Conservation (phyloP, 192 early-diverging fungal genomes). For the Coemansia erecta region DNA sequence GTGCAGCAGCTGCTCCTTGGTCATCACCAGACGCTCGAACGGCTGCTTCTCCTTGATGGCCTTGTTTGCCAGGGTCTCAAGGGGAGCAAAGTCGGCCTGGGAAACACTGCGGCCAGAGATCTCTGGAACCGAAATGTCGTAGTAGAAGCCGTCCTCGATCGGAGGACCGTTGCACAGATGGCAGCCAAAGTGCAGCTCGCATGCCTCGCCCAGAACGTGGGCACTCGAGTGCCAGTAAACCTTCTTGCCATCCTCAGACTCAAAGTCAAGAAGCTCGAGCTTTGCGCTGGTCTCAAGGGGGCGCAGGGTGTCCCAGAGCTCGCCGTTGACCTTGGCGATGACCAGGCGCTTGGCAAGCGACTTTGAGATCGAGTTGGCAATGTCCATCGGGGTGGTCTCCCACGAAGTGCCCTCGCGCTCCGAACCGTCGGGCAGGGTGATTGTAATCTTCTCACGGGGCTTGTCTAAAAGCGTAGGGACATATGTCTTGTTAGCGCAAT, state of each 20-base stretch:
- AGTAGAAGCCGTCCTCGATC: slow-evolving; percentile 93
- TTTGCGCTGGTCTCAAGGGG: slow-evolving; percentile 78
- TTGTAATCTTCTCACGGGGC: slow-evolving; percentile 70
- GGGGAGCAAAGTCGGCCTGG: slow-evolving; percentile 77
- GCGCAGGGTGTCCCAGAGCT: slow-evolving; percentile 84
- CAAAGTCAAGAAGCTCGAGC: slow-evolving; percentile 93
- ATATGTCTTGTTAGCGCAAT: no score
- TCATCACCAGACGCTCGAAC: slow-evolving; percentile 85
- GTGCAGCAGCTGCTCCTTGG: slow-evolving; percentile 86
- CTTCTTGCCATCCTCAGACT: slow-evolving; percentile 84
- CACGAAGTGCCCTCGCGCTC: slow-evolving; percentile 78
- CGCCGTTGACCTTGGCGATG: slow-evolving; percentile 92
- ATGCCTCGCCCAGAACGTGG: slow-evolving; percentile 95
- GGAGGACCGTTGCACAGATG: slow-evolving; percentile 97
- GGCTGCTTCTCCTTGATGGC: slow-evolving; percentile 94
- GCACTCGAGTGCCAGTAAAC: slow-evolving; percentile 99
- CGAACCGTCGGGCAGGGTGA: slow-evolving; percentile 88
- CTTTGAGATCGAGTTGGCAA: slow-evolving; percentile 86
- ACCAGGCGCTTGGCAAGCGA: slow-evolving; percentile 86
- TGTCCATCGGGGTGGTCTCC: slow-evolving; percentile 93
- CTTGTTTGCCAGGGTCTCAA: slow-evolving; percentile 85
- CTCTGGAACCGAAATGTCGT: slow-evolving; percentile 88
- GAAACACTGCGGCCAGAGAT: slow-evolving; percentile 62
- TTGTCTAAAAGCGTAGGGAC: slow-evolving; percentile 49
- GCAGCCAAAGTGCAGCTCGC: slow-evolving; percentile 96